These are phyloP conservation scores for Mycena capillaripes DNA, from an alignment of 768 basidiomycete genomes.

Conservation along the genomic window DNA sequence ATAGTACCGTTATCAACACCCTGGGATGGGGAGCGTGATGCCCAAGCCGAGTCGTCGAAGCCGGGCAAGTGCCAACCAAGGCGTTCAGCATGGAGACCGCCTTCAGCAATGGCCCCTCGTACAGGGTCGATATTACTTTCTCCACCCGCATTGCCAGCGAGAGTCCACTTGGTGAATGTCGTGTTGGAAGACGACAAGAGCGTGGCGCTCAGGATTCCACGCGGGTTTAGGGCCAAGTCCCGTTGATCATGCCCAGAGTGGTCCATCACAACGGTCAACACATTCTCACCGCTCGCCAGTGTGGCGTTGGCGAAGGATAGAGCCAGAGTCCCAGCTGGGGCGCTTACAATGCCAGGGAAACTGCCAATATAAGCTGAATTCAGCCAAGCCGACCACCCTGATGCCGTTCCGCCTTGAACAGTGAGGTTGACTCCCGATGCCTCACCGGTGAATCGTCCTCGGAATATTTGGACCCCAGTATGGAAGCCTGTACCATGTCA, in stretches of 20 bases:
- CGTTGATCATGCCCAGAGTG: slow-evolving; percentile 50
- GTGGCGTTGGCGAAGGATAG: slow-evolving; percentile 22
- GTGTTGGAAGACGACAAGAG: slow-evolving; percentile 38
- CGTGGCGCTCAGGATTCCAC: slow-evolving; percentile 46
- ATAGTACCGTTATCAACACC: slow-evolving; percentile 50
- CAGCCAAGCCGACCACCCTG: slow-evolving; percentile 45
- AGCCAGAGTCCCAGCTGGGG: slow-evolving; percentile 18
- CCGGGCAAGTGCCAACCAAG: slow-evolving; percentile 63
- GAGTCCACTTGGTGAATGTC: slow-evolving; percentile 56
- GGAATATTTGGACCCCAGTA: slow-evolving; percentile 34
- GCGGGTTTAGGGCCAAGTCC: slow-evolving; percentile 38
- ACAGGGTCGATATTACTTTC: slow-evolving; percentile 53
- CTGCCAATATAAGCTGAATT: slow-evolving; percentile 45
- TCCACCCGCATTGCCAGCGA: slow-evolving; percentile 63
- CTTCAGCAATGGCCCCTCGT: slow-evolving; percentile 61
- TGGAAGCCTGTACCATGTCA: slow-evolving; percentile 19
- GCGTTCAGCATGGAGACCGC: slow-evolving; percentile 60
- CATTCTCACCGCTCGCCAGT: slow-evolving; percentile 14
- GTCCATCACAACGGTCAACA: slow-evolving; percentile 41
- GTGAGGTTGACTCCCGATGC: slow-evolving; percentile 31
- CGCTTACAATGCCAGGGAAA: slow-evolving; percentile 23
- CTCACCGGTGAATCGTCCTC: slow-evolving; percentile 42
- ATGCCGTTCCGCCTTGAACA: slow-evolving; percentile 45
- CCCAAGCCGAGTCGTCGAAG: slow-evolving; percentile 46
- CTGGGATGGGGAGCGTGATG: slow-evolving; percentile 28